Base-by-base conservation (phyloP, 441 rosid genomes). In the Populus hybrid region DNA sequence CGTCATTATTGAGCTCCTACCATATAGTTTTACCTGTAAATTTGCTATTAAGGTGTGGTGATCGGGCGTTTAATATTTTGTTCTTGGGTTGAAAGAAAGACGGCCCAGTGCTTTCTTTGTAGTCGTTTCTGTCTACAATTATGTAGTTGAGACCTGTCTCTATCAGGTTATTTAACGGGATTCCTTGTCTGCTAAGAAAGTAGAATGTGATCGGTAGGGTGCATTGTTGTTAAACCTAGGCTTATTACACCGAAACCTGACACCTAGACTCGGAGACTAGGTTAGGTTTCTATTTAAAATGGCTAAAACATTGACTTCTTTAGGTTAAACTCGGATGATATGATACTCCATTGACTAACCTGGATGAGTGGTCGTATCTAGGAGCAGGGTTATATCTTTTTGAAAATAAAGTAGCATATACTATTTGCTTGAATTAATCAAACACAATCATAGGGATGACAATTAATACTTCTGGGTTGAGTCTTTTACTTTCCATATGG, bases 281-380 rank as follows among this genome's bases (percentile, higher is more conserved):
- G 12, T 38, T 38, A 0, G 46, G 12, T 38, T 38, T 38, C 46
- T 38, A 38, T 5, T 50, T 50, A 50, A 50, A 50, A 7, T 4
- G 57, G 20, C 57, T 50, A 14, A 5, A 50, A 50, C 57, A 50
- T 16, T 14, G 57, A 50, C 5, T 3, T 50, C 20, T 14, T 14
- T 14, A 14, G 57, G 57, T 14, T 50, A 50, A 14, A 50, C 5
- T 50, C 57, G 57, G 57, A 50, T 14, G 57, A 50, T 14, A 50
- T 50, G 57, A 50, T 50, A 5, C 18, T 50, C 0, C 1, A 14
- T 50, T 50, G 57, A 50, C 57, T 50, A 50, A 16, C 57, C 57
- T 50, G 97, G 99, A 93, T 76, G 90, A 91, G 86, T 50, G 20
- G 57, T 14, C 18, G 18, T 50, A 50, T 50, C 57, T 50, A 16